phyloP scores from a whole-genome alignment of 331 rosid genomes.

The Quercus phellos region DNA sequence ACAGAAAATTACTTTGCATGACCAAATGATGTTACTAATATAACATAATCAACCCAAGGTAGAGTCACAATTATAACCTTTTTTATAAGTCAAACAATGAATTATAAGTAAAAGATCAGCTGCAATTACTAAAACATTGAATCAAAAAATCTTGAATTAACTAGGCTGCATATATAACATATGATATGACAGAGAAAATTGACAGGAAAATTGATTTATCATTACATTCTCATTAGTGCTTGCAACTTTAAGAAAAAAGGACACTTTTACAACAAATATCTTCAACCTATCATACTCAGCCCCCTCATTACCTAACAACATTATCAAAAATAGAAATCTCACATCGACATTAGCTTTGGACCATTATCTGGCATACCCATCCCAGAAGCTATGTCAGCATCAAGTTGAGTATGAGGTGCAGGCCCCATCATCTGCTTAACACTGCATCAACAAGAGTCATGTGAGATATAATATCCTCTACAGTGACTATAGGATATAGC shows the following conservation, averaged over 20 bases:
- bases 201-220: neutral
- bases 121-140: neutral
- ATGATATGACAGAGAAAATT: neutral
- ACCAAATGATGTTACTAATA: too few species aligned
- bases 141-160: neutral
- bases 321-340: conserved; percentile 13
- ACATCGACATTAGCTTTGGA: conserved; percentile 81
- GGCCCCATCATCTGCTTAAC: conserved; percentile 67
- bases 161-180: neutral
- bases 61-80: too few species aligned
- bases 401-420: conserved; percentile 91
- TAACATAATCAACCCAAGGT: too few species aligned
- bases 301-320: neutral
- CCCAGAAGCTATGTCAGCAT: conserved; percentile 89
- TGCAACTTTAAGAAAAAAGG: neutral
- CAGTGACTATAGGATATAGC: neutral
- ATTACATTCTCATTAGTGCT: neutral
- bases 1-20: too few species aligned
- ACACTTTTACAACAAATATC: neutral
- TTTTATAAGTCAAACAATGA: neutral
- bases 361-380: conserved; percentile 99
- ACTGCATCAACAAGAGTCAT: conserved; percentile 33
- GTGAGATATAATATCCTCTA: conserved; percentile 6
- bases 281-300: neutral
- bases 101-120: neutral